Evolutionary conservation across 2,329 filamentous ascomycete genomes (phyloP).

Genomic region (Sphaerulina musiva): DNA sequence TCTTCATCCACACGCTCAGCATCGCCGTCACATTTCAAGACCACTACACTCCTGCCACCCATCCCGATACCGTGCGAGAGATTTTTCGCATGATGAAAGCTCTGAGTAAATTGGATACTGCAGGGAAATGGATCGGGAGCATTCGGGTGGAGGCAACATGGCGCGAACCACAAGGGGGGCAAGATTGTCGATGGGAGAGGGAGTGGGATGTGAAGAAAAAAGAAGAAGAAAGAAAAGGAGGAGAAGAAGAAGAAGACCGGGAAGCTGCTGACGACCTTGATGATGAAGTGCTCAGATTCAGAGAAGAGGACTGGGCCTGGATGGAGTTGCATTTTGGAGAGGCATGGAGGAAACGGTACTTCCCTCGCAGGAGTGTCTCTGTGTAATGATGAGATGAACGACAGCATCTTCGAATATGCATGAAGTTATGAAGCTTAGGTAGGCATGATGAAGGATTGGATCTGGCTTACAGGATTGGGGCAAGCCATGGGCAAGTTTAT

Average conservation of each 20-base stretch:
- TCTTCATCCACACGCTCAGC: slow-evolving; percentile 18
- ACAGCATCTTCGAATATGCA: not conserved
- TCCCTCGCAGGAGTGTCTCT: not conserved
- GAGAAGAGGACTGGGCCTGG: slow-evolving; percentile 15
- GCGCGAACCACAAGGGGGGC: not conserved
- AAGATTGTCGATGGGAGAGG: slow-evolving; percentile 6
- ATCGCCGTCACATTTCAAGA: slow-evolving; percentile 22
- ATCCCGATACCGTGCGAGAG: slow-evolving; percentile 15
- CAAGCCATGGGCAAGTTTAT: not conserved
- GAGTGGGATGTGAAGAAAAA: slow-evolving; percentile 5
- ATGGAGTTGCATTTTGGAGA: slow-evolving; percentile 16
- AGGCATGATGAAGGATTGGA: no score
- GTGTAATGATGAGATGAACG: not conserved
- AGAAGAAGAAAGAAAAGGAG: not conserved
- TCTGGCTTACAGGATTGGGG: no score
- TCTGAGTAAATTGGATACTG: slow-evolving; percentile 17
- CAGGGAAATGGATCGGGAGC: slow-evolving; percentile 13
- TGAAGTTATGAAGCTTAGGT: not conserved
- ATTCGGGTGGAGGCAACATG: slow-evolving; percentile 11
- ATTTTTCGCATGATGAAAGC: slow-evolving; percentile 20
- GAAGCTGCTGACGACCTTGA: not conserved
- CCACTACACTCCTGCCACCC: slow-evolving; percentile 22
- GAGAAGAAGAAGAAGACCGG: no score
- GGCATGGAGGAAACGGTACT: slow-evolving; percentile 9
- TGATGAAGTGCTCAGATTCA: not conserved